These are phyloP conservation scores for Fraxinus angustifolia DNA, from an alignment of 305 asterid species.

Conservation along the genomic window DNA sequence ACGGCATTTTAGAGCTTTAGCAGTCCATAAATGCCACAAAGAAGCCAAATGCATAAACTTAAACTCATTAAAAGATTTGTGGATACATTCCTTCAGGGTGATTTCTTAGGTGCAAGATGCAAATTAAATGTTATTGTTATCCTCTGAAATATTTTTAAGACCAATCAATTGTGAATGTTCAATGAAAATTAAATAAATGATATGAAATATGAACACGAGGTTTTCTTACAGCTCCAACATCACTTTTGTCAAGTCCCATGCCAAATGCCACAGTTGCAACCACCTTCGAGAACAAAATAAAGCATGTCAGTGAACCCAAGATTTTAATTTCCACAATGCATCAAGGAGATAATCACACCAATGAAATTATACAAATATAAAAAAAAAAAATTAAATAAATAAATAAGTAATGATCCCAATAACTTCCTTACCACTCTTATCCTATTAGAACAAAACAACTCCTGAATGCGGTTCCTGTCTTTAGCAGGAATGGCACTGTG, in stretches of 20 bases:
- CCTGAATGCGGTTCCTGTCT: constrained; percentile 74
- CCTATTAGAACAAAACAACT: constrained; percentile 80
- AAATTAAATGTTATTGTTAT: not conserved
- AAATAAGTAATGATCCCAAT: not conserved
- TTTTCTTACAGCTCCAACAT: constrained; percentile 89
- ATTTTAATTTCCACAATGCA: not conserved
- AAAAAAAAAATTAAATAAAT: not conserved
- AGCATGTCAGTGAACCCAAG: constrained; percentile 20
- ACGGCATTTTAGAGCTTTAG: not conserved
- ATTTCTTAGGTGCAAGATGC: not conserved
- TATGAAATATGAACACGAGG: constrained; percentile 18
- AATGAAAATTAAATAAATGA: not conserved
- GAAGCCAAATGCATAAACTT: not conserved
- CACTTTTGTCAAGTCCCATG: constrained; percentile 97
- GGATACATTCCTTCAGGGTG: not conserved
- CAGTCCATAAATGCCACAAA: not conserved
- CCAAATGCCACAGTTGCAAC: constrained; percentile 99
- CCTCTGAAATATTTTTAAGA: not conserved
- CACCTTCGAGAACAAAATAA: constrained; percentile 56
- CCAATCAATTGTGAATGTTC: not conserved
- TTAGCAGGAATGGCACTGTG: constrained; percentile 88
- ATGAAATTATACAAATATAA: constrained; percentile 6
- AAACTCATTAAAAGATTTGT: not conserved
- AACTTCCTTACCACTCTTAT: constrained; percentile 70
- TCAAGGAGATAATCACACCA: constrained; percentile 14